Evolutionary conservation across 352 stramenopile species (phyloP), one percentile per base, ranked within the genome.

Genomic region (Plasmopara muralis): DNA sequence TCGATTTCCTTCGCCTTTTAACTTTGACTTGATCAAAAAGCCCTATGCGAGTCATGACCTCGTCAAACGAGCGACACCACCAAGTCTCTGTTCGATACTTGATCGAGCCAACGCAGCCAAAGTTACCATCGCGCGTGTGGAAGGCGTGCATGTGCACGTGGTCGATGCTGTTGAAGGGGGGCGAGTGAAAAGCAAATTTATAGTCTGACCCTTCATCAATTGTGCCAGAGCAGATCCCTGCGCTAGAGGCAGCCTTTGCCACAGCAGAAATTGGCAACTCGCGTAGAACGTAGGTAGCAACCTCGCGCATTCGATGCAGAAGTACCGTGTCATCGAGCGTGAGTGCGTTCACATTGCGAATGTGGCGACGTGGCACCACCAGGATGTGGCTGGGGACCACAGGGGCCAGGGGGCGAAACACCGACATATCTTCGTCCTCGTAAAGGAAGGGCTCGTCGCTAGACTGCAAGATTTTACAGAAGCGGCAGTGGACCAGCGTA

Each of bases 141-240:
- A 94, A 92, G 14, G 80, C 81, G 63, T 94, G 83, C 81, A 94
- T 92, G 72, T 94, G 83, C 37, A 94, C 79, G 61, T 94, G 83
- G 61, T 94, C 83, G 58, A 94, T 94, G 59, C 78, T 90, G 70
- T 94, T 94, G 62, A 94, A 94, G 14, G 83, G 83, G 9, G 83
- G 83, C 16, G 72, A 82, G 60, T 93, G 83, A 60, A 93, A 93
- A 1, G 83, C 80, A 14, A 87, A 85, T 51, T 87, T 88, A 44
- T 68, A 87, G 43, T 83, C 66, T 20, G 62, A 55, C 38, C 67
- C 62, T n/a, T 50, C 57, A 30, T 77, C 57, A 34, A 67, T 43
- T 6, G 68, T 51, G 43, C 54, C 53, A 12, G 43, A 55, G 34
- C 39, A 55, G 30, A 25, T 25, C 62, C 30, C 18, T 60, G 43